Evolutionary conservation across 768 basidiomycete genomes (phyloP).

Genomic region (Boletus rubescentipes): DNA sequence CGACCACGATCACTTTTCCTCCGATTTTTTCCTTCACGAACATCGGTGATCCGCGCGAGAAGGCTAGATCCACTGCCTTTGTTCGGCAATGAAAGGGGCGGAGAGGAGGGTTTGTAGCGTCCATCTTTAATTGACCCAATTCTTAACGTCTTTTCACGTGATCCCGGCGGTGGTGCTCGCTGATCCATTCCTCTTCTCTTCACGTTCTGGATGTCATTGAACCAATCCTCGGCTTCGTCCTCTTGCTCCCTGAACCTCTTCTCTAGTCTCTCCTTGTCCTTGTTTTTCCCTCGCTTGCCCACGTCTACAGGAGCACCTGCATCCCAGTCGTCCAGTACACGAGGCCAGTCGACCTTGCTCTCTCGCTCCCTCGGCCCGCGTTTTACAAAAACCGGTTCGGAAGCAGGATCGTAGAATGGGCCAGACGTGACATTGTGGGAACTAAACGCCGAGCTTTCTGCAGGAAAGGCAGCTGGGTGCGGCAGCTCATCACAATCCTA

Average conservation of each 20-base stretch:
- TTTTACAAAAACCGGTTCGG: slow-evolving; percentile 31
- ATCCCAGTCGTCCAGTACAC: slow-evolving; percentile 46
- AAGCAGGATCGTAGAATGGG: slow-evolving; percentile 57
- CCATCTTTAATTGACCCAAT: slow-evolving; percentile 38
- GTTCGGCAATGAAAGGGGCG: slow-evolving; percentile 12
- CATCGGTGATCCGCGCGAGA: slow-evolving; percentile 35
- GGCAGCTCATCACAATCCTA: slow-evolving; percentile 62
- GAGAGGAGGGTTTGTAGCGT: slow-evolving; percentile 21
- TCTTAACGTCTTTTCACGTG: slow-evolving; percentile 34
- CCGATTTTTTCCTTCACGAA: slow-evolving; percentile 3
- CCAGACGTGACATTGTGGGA: slow-evolving; percentile 57
- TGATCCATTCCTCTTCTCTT: slow-evolving; percentile 27
- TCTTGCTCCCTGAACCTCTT: slow-evolving; percentile 48
- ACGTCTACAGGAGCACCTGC: slow-evolving; percentile 54
- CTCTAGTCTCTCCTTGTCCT: slow-evolving; percentile 56
- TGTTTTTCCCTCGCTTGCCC: slow-evolving; percentile 62
- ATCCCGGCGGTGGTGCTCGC: slow-evolving; percentile 5
- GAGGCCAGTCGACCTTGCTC: slow-evolving; percentile 23
- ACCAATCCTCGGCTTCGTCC: slow-evolving; percentile 71
- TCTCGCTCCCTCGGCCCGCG: slow-evolving; percentile 40
- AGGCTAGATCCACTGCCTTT: slow-evolving; percentile 29
- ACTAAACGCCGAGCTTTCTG: slow-evolving; percentile 69
- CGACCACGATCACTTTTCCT: slow-evolving; percentile 3
- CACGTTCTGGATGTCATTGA: slow-evolving; percentile 40
- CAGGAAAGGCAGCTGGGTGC: slow-evolving; percentile 40